Evolutionary conservation across 139 green algal species (phyloP), one percentile per base, ranked within the genome.

Genomic region (Tetratostichococcus sp.): DNA sequence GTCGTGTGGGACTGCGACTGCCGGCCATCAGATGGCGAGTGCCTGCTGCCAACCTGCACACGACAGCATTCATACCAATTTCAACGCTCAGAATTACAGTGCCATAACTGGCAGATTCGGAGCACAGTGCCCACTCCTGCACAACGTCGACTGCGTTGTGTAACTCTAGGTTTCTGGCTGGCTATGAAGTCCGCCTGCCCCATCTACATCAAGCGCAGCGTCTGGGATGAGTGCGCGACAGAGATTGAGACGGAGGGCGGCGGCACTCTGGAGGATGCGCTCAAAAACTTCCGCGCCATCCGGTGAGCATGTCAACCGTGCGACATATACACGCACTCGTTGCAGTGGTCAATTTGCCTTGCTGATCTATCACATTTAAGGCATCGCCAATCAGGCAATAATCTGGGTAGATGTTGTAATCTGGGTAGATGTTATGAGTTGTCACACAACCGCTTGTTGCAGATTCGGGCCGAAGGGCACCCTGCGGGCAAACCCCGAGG

Each of bases 1-100:
- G 83, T 89, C 19, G 67, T 79, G 11, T 95, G 86, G 86, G 89
- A 94, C 80, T 90, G 80, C 67, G 90, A 95, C 74, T 91, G 88
- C 82, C 79, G 90, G 6, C 90, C 90, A 0, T 90, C 82, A 22
- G 90, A 95, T 72, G 87, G 75, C 17, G 30, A 32, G 33, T 32
- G 17, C 21, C 3, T 42, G 32, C 66, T 11, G 31, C n/a, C n/a
- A n/a, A n/a, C n/a, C n/a, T n/a, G n/a, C n/a, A n/a, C n/a, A n/a
- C n/a, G n/a, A n/a, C n/a, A n/a, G n/a, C n/a, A n/a, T n/a, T n/a
- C n/a, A n/a, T n/a, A n/a, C n/a, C n/a, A n/a, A n/a, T n/a, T n/a
- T n/a, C n/a, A n/a, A n/a, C n/a, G n/a, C n/a, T n/a, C n/a, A n/a
- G n/a, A n/a, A n/a, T n/a, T n/a, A n/a, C n/a, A n/a, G n/a, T n/a